These are phyloP conservation scores for Cymbopogon flexuosus DNA, from an alignment of 202 grass and related monocot genomes.

Conservation along the genomic window DNA sequence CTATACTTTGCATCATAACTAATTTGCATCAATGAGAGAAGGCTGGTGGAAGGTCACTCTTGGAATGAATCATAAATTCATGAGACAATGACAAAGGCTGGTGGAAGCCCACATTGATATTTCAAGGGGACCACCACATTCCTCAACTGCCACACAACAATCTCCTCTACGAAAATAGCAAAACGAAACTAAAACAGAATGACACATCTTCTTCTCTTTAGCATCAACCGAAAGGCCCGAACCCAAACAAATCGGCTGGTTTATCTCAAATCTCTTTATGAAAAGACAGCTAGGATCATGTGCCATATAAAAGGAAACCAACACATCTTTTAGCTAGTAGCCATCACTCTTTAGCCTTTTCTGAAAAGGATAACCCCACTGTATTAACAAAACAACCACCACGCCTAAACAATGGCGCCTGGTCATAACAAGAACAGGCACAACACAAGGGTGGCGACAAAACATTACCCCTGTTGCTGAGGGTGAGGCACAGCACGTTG, in stretches of 20 bases:
- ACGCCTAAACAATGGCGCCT: conserved; percentile 19
- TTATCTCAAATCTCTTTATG: conserved; percentile 10
- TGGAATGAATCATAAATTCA: conserved; percentile 15
- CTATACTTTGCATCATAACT: conserved; percentile 20
- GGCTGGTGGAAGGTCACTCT: conserved; percentile 14
- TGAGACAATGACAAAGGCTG: conserved; percentile 26
- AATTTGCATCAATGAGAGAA: conserved; percentile 2
- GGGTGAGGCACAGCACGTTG: conserved; percentile 18
- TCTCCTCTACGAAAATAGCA: not conserved
- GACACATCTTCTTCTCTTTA: conserved; percentile 31
- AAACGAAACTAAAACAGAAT: conserved; percentile 30
- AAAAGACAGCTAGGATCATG: conserved; percentile 38
- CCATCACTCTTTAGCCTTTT: conserved; percentile 23
- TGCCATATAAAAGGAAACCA: conserved; percentile 36
- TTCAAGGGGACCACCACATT: conserved; percentile 8
- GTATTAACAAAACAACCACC: conserved; percentile 30
- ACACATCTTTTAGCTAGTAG: conserved; percentile 27
- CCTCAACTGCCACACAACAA: conserved; percentile 39
- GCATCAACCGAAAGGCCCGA: conserved; percentile 21
- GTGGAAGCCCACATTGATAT: not conserved
- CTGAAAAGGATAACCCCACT: conserved; percentile 30
- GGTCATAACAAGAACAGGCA: conserved; percentile 26
- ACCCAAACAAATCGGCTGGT: not conserved
- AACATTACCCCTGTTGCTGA: conserved; percentile 15
- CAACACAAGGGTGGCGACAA: conserved; percentile 26